Percentiles rank a stretch among this genome's conserved stretches.
phyloP scores from a whole-genome alignment of 768 basidiomycete species.

The Suillus cothurnatus region DNA sequence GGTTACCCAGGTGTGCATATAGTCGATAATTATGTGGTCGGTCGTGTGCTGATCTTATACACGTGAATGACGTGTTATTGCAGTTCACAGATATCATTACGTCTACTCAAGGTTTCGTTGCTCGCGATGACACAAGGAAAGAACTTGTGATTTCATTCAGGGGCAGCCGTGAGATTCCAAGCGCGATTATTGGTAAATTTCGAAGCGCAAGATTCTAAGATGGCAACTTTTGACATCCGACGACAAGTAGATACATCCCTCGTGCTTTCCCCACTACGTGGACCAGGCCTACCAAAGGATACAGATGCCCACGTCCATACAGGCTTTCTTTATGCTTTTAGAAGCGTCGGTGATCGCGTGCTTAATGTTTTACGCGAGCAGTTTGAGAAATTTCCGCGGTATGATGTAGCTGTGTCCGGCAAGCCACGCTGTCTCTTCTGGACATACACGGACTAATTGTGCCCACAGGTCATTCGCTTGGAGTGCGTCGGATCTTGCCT shows the following conservation, averaged over 20 bases:
- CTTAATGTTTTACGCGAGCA: conserved; percentile 32
- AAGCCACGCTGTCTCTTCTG: conserved; percentile 10
- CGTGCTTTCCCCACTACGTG: conserved; percentile 22
- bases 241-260: conserved; percentile 21
- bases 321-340: conserved; percentile 40
- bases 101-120: conserved; percentile 46
- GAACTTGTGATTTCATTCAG: conserved; percentile 46
- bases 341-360: conserved; percentile 33
- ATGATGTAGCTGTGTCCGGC: conserved; percentile 37
- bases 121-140: conserved; percentile 42
- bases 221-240: conserved; percentile 12
- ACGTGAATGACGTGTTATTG: not conserved
- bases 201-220: not conserved
- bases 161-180: conserved; percentile 35
- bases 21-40: not conserved
- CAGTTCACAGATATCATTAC: conserved; percentile 42
- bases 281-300: conserved; percentile 28
- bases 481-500: conserved; percentile 25
- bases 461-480: conserved; percentile 41
- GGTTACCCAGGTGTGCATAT: conserved; percentile 39
- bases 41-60: conserved; percentile 7
- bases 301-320: conserved; percentile 34
- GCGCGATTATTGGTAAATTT: conserved; percentile 22
- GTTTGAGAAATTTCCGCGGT: conserved; percentile 34
- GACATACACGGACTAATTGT: conserved; percentile 8